Percentiles rank a stretch among this genome's conserved stretches.
These are phyloP conservation scores for Fusarium dlaminii DNA, from an alignment of 2,329 filamentous ascomycete genomes.

Conservation along the genomic window DNA sequence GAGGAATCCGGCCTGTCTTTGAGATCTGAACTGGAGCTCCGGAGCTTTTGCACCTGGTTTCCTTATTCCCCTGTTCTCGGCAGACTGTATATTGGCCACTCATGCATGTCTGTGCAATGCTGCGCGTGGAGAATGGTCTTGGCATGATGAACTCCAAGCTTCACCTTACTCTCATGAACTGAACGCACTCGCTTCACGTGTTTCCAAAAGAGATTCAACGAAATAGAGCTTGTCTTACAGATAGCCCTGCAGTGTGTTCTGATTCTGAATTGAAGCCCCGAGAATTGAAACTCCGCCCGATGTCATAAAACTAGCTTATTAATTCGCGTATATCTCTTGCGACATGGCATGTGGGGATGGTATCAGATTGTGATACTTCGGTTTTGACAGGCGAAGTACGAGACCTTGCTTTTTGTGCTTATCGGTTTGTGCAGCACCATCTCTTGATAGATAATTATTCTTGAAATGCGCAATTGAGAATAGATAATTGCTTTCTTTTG, in stretches of 20 bases:
- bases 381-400: not conserved
- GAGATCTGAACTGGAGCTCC: not conserved
- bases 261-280: not conserved
- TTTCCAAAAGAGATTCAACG: not conserved
- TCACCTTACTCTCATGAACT: not conserved
- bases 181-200: not conserved
- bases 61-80: not conserved
- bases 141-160: constrained; percentile 4
- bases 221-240: not conserved
- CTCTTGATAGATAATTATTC: not conserved
- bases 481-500: no score
- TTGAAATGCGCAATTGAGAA: not conserved
- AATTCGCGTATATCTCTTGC: not conserved
- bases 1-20: not conserved
- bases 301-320: not conserved
- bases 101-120: not conserved
- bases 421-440: not conserved
- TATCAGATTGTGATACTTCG: not conserved
- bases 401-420: not conserved
- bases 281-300: not conserved
- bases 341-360: not conserved
- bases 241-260: not conserved
- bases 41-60: constrained; percentile 12
- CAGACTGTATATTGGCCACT: not conserved
- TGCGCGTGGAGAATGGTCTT: constrained; percentile 16